Conservation (phyloP, 2,329 filamentous ascomycete genomes). For the Stachybotrys elegans region DNA sequence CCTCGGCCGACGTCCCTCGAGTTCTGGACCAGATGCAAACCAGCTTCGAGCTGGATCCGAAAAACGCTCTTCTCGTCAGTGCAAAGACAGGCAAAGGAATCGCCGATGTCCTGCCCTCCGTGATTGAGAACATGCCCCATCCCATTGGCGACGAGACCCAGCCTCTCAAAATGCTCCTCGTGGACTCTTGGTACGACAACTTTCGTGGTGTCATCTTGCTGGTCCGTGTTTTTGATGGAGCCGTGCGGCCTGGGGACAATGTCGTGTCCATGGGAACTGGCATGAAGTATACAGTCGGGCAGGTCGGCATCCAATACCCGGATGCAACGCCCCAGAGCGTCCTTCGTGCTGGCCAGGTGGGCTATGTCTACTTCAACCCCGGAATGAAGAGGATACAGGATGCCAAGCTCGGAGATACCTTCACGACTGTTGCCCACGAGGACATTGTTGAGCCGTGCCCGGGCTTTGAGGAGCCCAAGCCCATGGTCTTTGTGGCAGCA, state of each 20-base stretch:
- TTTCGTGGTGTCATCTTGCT: conserved; percentile 92
- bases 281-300: conserved; percentile 85
- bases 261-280: conserved; percentile 86
- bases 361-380: conserved; percentile 95
- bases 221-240: conserved; percentile 86
- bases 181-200: conserved; percentile 97
- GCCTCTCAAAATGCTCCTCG: conserved; percentile 77
- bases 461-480: conserved; percentile 94
- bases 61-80: conserved; percentile 67
- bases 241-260: conserved; percentile 74
- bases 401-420: conserved; percentile 93
- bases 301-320: conserved; percentile 96
- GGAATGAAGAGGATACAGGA: conserved; percentile 97
- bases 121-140: conserved; percentile 78
- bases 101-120: conserved; percentile 71
- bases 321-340: conserved; percentile 74
- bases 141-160: conserved; percentile 69
- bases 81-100: conserved; percentile 94
- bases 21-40: conserved; percentile 81
- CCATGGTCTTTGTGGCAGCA: conserved; percentile 97
- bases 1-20: conserved; percentile 79
- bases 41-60: conserved; percentile 81
- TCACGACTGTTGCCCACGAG: conserved; percentile 76
- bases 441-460: conserved; percentile 73
- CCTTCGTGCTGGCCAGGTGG: conserved; percentile 87